Evolutionary conservation across 75 land plant genomes (phyloP).

Genomic region (Larix kaempferi): DNA sequence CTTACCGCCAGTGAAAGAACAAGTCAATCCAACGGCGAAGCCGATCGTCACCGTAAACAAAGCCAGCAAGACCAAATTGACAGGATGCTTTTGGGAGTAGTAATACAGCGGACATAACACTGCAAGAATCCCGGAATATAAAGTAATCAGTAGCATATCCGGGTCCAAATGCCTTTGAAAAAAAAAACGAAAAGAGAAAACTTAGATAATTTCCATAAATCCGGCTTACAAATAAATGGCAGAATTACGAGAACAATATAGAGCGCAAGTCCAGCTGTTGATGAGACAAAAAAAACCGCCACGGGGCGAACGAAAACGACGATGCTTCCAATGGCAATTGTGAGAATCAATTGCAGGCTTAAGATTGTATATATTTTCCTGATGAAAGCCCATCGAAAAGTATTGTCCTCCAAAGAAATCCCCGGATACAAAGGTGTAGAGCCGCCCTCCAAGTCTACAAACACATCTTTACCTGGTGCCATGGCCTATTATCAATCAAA

Average conservation of each 20-base stretch:
- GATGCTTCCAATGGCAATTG: constrained; percentile 54
- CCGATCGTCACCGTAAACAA: constrained; percentile 15
- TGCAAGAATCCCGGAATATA: background rate
- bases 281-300: constrained; percentile 25
- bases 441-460: constrained; percentile 3
- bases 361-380: constrained; percentile 80
- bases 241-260: constrained; percentile 36
- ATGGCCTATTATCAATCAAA: background rate
- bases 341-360: constrained; percentile 57
- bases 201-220: too few relatives aligned
- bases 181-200: too few relatives aligned
- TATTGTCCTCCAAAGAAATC: constrained; percentile 12
- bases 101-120: constrained; percentile 20
- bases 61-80: constrained; percentile 16
- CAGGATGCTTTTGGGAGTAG: constrained; percentile 17
- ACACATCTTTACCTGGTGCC: background rate
- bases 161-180: too few relatives aligned
- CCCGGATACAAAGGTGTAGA: constrained; percentile 13
- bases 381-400: constrained; percentile 74
- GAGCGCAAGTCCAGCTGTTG: constrained; percentile 38
- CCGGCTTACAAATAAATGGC: constrained; percentile 38
- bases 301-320: constrained; percentile 51
- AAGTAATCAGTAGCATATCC: too few relatives aligned
- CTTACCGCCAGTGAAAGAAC: background rate
- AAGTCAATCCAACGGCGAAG: constrained; percentile 14